A percentile compares a stretch with the other conserved stretches of the same genome.
These are phyloP conservation scores for Termitomyces sp. DNA, from an alignment of 1,284 basidiomycete genomes.

Conservation along the genomic window DNA sequence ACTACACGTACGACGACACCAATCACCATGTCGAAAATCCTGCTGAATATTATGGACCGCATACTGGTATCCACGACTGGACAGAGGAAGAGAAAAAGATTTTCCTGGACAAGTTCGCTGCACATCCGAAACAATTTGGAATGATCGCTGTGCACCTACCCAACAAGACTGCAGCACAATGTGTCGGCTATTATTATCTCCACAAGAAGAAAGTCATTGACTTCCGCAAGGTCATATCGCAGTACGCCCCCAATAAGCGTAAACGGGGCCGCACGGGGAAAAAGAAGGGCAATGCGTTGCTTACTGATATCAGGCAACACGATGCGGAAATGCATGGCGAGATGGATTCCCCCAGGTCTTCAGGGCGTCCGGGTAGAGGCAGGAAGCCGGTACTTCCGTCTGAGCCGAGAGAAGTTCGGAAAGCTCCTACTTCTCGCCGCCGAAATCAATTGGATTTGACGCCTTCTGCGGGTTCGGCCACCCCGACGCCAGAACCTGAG, in stretches of 20 bases:
- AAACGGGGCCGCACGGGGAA: conserved; percentile 56
- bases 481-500: conserved; percentile 68
- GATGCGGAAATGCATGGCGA: conserved; percentile 61
- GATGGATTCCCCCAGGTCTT: conserved; percentile 27
- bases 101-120: conserved; percentile 80
- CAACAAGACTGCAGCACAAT: conserved; percentile 85
- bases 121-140: conserved; percentile 92
- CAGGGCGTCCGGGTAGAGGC: conserved; percentile 29
- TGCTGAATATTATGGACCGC: conserved; percentile 69
- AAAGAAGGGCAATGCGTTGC: conserved; percentile 71
- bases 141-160: conserved; percentile 77
- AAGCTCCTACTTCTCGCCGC: conserved; percentile 25
- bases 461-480: conserved; percentile 38
- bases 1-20: conserved; percentile 76
- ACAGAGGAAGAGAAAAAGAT: conserved; percentile 79
- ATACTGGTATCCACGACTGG: conserved; percentile 77
- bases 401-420: conserved; percentile 32
- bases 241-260: conserved; percentile 61
- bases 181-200: conserved; percentile 91
- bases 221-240: conserved; percentile 72
- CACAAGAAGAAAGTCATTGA: conserved; percentile 88
- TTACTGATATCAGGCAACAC: conserved; percentile 74
- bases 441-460: conserved; percentile 41
- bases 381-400: conserved; percentile 32
- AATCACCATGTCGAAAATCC: conserved; percentile 82